Conservation (phyloP, 1,284 basidiomycete species). For the Sporisorium iseilematis-ciliati region DNA sequence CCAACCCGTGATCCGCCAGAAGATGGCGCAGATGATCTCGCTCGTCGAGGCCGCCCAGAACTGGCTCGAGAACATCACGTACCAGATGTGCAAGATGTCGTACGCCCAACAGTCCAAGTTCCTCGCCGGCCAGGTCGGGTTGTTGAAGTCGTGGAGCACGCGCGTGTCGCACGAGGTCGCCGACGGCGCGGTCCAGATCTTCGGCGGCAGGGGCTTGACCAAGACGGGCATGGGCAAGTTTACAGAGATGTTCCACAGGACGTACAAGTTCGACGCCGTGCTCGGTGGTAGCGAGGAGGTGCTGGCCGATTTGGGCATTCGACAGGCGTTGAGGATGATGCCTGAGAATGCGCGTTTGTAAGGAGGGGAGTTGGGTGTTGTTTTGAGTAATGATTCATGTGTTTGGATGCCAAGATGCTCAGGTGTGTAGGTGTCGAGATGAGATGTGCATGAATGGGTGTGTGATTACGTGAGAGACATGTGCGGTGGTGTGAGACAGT, state of each 20-base stretch:
- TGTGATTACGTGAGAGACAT: neutral
- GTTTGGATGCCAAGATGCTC: neutral
- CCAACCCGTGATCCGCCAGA: conserved; percentile 85
- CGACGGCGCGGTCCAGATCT: conserved; percentile 82
- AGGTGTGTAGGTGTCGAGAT: neutral
- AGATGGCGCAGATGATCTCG: conserved; percentile 86
- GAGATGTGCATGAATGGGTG: neutral
- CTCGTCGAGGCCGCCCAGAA: conserved; percentile 84
- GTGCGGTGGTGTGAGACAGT: neutral
- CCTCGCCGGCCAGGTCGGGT: conserved; percentile 77
- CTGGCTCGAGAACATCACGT: conserved; percentile 89
- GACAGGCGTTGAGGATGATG: conserved; percentile 71
- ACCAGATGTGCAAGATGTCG: conserved; percentile 86
- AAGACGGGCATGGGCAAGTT: conserved; percentile 75
- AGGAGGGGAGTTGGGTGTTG: neutral
- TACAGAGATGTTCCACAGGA: conserved; percentile 73
- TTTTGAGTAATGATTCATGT: neutral
- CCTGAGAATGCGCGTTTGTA: conserved; percentile 63
- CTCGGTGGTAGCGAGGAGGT: conserved; percentile 71
- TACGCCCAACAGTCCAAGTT: conserved; percentile 78
- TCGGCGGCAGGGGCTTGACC: conserved; percentile 78
- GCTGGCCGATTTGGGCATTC: conserved; percentile 73
- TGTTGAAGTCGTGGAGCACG: conserved; percentile 75
- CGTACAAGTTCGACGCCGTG: conserved; percentile 80
- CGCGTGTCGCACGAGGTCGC: conserved; percentile 73